Evolutionary conservation across 768 basidiomycete genomes (phyloP).

Genomic region (Boletellus sp.): DNA sequence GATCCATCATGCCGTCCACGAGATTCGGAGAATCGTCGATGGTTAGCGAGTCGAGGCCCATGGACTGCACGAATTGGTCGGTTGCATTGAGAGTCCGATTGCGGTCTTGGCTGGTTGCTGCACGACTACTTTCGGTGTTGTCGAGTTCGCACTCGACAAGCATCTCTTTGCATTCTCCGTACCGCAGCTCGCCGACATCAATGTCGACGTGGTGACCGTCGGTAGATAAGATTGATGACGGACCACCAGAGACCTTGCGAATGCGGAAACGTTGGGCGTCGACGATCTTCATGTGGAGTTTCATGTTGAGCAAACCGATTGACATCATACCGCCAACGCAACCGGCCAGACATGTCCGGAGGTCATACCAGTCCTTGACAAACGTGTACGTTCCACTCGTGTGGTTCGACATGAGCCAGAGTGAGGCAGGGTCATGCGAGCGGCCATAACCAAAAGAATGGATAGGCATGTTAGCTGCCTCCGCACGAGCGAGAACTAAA

Average conservation of each 20-base stretch:
- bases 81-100: conserved; percentile 64
- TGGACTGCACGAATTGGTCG: conserved; percentile 82
- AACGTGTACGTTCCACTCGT: conserved; percentile 97
- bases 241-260: conserved; percentile 90
- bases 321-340: conserved; percentile 97
- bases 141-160: conserved; percentile 89
- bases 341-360: conserved; percentile 88
- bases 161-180: conserved; percentile 98
- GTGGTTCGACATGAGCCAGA: conserved; percentile 99
- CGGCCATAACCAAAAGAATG: conserved; percentile 97
- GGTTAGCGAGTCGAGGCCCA: conserved; percentile 72
- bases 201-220: conserved; percentile 95
- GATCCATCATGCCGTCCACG: conserved; percentile 89
- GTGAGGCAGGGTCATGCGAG: conserved; percentile 93
- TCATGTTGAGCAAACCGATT: conserved; percentile 89
- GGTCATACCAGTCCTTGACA: conserved; percentile 96
- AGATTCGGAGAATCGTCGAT: conserved; percentile 72
- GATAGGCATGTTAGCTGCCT: conserved; percentile 95
- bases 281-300: conserved; percentile 90
- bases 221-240: conserved; percentile 79
- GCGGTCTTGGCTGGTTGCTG: conserved; percentile 8
- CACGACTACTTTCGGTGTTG: conserved; percentile 50
- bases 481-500: conserved; percentile 91
- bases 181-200: conserved; percentile 89
- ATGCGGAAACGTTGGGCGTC: conserved; percentile 90